Evolutionary conservation across 441 rosid genomes (phyloP), one percentile per base, ranked within the genome.

Genomic region (Syzygium syzygioides): DNA sequence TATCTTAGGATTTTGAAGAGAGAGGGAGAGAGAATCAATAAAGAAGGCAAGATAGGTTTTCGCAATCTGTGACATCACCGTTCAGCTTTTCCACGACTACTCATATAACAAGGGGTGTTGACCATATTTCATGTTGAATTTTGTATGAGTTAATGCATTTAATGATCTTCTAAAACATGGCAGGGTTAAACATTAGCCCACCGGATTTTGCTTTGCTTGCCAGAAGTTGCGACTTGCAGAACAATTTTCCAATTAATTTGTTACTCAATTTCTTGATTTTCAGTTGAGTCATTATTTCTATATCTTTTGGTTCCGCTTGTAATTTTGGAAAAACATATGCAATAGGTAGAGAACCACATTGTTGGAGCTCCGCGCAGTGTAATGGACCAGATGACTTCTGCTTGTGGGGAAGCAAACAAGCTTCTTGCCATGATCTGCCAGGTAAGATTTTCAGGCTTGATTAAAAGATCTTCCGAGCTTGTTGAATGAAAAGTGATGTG

Each of bases 291-390:
- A 20, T 53, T 20, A 45, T 41, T 87, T 30, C 56, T 87, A 71
- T 85, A 60, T 88, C 90, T 79, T 89, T 85, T 87, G 89, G 80
- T 56, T 89, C 90, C 59, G 57, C 90, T 93, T 56, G 91, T 87
- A 68, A 85, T 85, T 88, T 88, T 80, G 14, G 79, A 68, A 85
- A 45, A 91, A 86, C 79, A 25, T 14, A 76, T 45, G 13, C 86
- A 37, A 60, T 91, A 98, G 99, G 99, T 98, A 91, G 99, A 98
- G 92, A 98, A 96, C 94, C 99, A 97, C 91, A 95, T 98, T 89
- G 99, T 98, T 89, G 99, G 99, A 92, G 99, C 99, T 90, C 99
- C 99, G 34, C 97, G 99, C 87, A 99, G 99, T 88, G 99, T 98
- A 87, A 96, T 98, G 99, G 99, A 98, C 92, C 99, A 98, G 94